Conservation (phyloP, 2,329 filamentous ascomycete genomes). For the Trichoderma harzianum region DNA sequence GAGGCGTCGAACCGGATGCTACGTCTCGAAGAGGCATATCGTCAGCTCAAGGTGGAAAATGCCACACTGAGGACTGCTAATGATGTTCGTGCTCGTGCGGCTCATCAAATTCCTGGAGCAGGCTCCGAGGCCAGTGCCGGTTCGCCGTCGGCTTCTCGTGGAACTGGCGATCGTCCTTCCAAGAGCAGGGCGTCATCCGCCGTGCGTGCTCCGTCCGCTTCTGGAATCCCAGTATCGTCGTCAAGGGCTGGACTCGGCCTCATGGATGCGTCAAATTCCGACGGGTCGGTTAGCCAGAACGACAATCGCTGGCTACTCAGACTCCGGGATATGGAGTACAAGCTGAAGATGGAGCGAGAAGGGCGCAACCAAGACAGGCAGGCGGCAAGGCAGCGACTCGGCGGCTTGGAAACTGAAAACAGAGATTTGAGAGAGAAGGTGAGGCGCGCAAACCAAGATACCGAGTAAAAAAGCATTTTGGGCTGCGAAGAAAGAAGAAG, state of each 20-base stretch:
- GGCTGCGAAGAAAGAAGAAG: neutral
- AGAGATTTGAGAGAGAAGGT: conserved; percentile 64
- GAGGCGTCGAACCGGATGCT: conserved; percentile 47
- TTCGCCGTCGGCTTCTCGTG: conserved; percentile 54
- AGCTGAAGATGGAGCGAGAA: conserved; percentile 87
- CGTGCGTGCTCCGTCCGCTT: conserved; percentile 30
- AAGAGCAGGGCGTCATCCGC: conserved; percentile 31
- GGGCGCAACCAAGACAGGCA: conserved; percentile 78
- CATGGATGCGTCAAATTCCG: conserved; percentile 7
- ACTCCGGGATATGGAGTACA: conserved; percentile 80
- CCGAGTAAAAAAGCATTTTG: conserved; percentile 23
- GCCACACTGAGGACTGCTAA: conserved; percentile 65
- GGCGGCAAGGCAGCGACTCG: conserved; percentile 75
- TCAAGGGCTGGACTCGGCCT: conserved; percentile 16
- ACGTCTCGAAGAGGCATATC: conserved; percentile 58
- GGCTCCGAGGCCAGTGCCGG: conserved; percentile 39
- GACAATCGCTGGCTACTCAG: conserved; percentile 83
- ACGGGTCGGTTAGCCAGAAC: conserved; percentile 25
- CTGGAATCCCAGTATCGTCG: conserved; percentile 26
- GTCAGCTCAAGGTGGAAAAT: conserved; percentile 62
- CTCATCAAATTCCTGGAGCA: conserved; percentile 40
- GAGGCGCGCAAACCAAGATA: conserved; percentile 35
- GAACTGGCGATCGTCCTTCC: conserved; percentile 44
- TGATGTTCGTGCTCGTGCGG: conserved; percentile 53
- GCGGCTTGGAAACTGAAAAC: conserved; percentile 72